Conservation (phyloP, 306 rosid genomes). For the Cicer bijugum region DNA sequence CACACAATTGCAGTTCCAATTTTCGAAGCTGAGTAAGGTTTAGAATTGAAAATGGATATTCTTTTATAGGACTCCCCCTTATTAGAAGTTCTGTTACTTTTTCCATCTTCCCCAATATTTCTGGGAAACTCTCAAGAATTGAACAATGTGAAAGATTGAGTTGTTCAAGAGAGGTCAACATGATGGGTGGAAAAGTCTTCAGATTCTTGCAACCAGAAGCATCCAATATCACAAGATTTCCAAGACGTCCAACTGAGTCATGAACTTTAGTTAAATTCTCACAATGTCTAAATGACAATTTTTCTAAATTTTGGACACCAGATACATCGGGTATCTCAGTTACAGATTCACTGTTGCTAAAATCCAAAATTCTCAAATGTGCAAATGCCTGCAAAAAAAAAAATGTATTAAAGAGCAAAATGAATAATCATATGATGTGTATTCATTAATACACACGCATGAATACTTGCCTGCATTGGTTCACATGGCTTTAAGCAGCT, state of each 20-base stretch:
- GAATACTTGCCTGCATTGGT: conserved; percentile 5
- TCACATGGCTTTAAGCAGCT: neutral
- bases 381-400: neutral
- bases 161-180: neutral
- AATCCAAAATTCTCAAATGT: neutral
- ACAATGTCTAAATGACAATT: neutral
- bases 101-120: conserved; percentile 26
- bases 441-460: neutral
- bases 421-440: neutral
- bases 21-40: neutral
- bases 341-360: neutral
- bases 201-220: neutral
- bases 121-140: conserved; percentile 1
- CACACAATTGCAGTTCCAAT: conserved; percentile 7
- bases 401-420: neutral
- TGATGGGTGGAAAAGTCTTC: neutral
- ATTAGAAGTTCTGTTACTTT: neutral
- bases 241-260: neutral
- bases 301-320: neutral
- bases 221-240: conserved; percentile 1
- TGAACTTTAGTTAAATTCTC: neutral
- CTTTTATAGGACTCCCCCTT: neutral
- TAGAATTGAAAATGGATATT: conserved; percentile 10
- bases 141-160: neutral
- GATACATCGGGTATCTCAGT: conserved; percentile 9